Base-by-base conservation (phyloP, 2,329 filamentous ascomycete genomes). In the Trichoderma sp. region DNA sequence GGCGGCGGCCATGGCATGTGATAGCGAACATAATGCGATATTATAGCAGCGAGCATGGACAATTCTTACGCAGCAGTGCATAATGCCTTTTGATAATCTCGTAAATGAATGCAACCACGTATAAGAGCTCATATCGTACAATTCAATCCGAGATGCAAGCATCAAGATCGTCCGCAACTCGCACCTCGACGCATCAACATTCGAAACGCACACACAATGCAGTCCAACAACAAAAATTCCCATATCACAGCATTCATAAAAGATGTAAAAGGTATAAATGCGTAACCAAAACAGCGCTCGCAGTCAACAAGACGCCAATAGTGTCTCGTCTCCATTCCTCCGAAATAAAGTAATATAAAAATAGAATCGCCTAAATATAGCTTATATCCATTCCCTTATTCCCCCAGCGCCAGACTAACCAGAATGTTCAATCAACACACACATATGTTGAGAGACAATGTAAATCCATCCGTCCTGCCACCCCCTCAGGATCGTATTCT, bases 371-470 rank as follows among this genome's bases (percentile, higher is more conserved):
- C 33, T 31, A 55, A 52, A 57, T 43, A 35, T 14, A 56, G 31
- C 52, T 56, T 31, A 62, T 31, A 57, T 55, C 59, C 52, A 24
- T 53, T 56, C 24, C 53, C 65, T 21, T 57, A 4, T 24, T 52
- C 58, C 33, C n/a, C 58, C 52, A 68, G 55, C 66, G 66, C 66
- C 66, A 58, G 65, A 68, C 65, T 55, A 24, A 29, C 29, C 53
- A 68, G 49, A n/a, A 43, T 40, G 21, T 49, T 31, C 37, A 24
- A 59, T 31, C 37, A 24, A 59, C 29, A 43, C 16, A 19, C 40
- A 43, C 16, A n/a, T 8, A 35, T 3, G 11, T 35, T 4, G 52
- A 60, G 53, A 31, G 33, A 49, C 40, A 43, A n/a, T 33, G 27
- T 57, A 16, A 21, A 21, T 29, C 57, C 33, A 24, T 43, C 57